Base-by-base conservation (phyloP, 257 asterid species). In the Solanum stenotomum region DNA sequence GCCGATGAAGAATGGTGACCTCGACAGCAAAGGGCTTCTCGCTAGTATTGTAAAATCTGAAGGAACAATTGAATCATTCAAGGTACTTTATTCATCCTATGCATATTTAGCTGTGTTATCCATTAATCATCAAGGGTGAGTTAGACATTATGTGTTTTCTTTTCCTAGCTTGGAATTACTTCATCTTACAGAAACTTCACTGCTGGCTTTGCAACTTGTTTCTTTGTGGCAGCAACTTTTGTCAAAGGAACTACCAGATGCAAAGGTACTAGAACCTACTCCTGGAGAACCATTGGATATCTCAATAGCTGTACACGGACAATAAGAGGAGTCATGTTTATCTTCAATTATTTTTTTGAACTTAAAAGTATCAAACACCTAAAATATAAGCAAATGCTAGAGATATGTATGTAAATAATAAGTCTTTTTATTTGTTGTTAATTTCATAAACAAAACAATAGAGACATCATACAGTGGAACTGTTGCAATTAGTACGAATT, bases 1-100 rank as follows among this genome's bases (percentile, higher is more conserved):
- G 23, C 93, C 98, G 0, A 95, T 96, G 98, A 91, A 68, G 89
- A 97, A 97, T 70, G 99, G 98, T 3, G 98, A 96, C 70, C 99
- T 97, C 87, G 98, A 96, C 63, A 89, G 94, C 91, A 95, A 91
- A 92, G 99, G 99, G 52, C 84, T 93, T 86, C 98, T 96, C 63
- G 89, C 98, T 46, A 85, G 93, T 68, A 89, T 96, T 40, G 65
- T 97, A 70, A 75, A 83, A 87, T 4, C 90, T 5, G 94, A 94
- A 89, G 99, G 99, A 81, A 97, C 98, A 75, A 75, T 92, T 11
- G 94, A 95, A 89, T 95, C 98, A 34, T 97, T 97, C 93, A 95
- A 95, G 63, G 63, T 52, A 52, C 23, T 52, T 52, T 16, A 52
- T 16, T 52, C 63, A 16, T 52, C 61, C 3, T 49, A 15, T 12